Evolutionary conservation across 805 yeast genomes (phyloP), one percentile per base, ranked within the genome.

Genomic region (Tetrapisispora nanseiensis): DNA sequence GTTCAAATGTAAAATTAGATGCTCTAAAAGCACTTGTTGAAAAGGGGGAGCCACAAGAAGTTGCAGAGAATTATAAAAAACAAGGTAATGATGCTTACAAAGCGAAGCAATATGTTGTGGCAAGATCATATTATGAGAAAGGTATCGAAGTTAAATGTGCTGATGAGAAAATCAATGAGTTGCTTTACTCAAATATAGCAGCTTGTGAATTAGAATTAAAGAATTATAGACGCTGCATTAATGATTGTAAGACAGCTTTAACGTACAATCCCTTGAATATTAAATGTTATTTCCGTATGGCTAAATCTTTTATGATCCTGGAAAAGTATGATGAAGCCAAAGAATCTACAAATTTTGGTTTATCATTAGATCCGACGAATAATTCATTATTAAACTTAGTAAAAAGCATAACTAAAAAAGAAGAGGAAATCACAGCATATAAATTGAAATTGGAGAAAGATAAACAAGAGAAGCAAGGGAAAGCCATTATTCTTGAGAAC

Each of bases 41-140:
- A 56, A 98, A 92, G 39, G 98, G 97, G 35, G 95, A 86, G 48
- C 96, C 97, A 0, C 80, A 82, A 54, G 98, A 92, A 56, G 69
- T 87, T 28, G 97, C 97, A 4, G 71, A 76, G 20, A 89, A 87
- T 56, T 92, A 89, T 68, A 86, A 87, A 49, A 80, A 75, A 46
- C 97, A 90, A 58, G 99, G 98, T 6, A 92, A 94, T 60, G 97
- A 86, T 13, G 74, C 84, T 45, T 92, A 72, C 65, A 80, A 76
- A 58, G 67, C 67, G 9, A 85, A 81, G 52, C 76, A 80, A 52
- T 92, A 74, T 63, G 72, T 75, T 43, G 76, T 77, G 48, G 98
- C 98, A 0, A 68, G 85, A 33, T 82, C 76, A 42, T 81, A 69
- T 54, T 92, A 92, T 55, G 78, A 80, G 27, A 79, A 84, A 56